Conservation (phyloP, 441 rosid genomes). For the Jatropha podagrica region DNA sequence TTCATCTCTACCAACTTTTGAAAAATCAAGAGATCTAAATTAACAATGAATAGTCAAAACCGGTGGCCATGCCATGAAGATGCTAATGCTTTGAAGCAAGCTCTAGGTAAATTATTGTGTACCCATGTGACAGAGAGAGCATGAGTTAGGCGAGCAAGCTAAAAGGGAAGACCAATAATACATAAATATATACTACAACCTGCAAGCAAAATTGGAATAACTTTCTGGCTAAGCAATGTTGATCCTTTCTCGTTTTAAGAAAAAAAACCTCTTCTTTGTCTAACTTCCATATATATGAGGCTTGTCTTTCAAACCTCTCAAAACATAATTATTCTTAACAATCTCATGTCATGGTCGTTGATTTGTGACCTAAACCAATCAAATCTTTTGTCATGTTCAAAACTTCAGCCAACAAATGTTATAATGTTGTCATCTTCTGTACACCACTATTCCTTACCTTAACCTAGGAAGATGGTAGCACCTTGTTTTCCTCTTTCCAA, state of each 20-base stretch:
- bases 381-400: not conserved
- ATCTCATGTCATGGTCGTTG: not conserved
- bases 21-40: no score
- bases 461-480: no score
- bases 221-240: not conserved
- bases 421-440: not conserved
- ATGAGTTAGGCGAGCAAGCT: slow-evolving; percentile 1
- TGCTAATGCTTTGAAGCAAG: slow-evolving; percentile 13
- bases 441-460: not conserved
- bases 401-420: not conserved
- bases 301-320: not conserved
- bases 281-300: not conserved
- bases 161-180: not conserved
- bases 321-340: not conserved
- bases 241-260: not conserved
- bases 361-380: not conserved
- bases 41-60: slow-evolving; percentile 24
- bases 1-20: slow-evolving; percentile 1
- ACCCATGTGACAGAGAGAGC: not conserved
- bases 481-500: no score
- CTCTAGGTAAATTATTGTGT: not conserved
- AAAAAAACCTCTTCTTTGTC: not conserved
- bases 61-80: slow-evolving; percentile 21
- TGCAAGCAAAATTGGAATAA: not conserved
- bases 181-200: not conserved